Evolutionary conservation across 2,329 filamentous ascomycete species (phyloP), one percentile per base, ranked within the genome.

Genomic region (Colletotrichum agaves): DNA sequence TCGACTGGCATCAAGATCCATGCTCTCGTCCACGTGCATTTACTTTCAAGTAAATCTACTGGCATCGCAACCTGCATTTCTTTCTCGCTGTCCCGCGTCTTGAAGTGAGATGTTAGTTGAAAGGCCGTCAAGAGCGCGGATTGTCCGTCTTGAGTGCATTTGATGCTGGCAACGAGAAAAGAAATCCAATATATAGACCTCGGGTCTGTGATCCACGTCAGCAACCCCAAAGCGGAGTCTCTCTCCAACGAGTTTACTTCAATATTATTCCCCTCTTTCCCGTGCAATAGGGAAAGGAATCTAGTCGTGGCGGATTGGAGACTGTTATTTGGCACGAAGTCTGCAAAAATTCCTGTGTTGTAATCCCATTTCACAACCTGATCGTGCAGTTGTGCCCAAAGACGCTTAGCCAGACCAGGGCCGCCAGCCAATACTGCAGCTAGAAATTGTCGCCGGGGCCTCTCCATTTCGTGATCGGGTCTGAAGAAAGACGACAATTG

Each of bases 161-260:
- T 13, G 31, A 21, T 13, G 17, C 35, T n/a, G 35, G 53, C 35
- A 52, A n/a, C 4, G 27, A 21, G 17, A 37, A 17, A 5, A 15
- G 61, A 64, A 11, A 60, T 64, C 46, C 55, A 64, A 17, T 53
- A 64, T 2, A 53, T 64, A 1, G 61, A 64, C 15, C 61, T 23
- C 12, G 61, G 55, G 37, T 60, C 55, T 4, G 61, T 64, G 11
- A 64, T 43, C 61, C 61, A 60, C n/a, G 61, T 64, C 17, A 60
- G 13, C 2, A 60, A 43, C 2, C 31, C 44, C 4, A 31, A 37
- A 8, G 46, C 55, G 10, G n/a, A n/a, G n/a, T n/a, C n/a, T n/a
- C n/a, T n/a, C n/a, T n/a, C n/a, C n/a, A n/a, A n/a, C n/a, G n/a
- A n/a, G n/a, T n/a, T n/a, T n/a, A n/a, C n/a, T n/a, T n/a, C n/a